These are phyloP conservation scores for Tolypocladium paradoxum DNA, from an alignment of 2,329 filamentous ascomycete genomes.

Conservation along the genomic window DNA sequence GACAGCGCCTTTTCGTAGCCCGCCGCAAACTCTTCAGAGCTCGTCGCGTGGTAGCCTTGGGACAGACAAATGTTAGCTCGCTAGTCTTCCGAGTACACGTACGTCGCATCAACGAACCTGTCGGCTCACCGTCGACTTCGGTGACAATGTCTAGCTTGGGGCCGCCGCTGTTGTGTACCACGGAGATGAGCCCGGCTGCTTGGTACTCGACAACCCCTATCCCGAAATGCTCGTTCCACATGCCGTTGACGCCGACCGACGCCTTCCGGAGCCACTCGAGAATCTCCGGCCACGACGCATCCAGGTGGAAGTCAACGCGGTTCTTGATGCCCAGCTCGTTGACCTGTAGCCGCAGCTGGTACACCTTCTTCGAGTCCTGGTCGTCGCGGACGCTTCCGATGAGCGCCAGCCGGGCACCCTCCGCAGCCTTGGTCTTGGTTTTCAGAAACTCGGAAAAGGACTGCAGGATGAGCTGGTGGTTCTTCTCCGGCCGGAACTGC, in stretches of 20 bases:
- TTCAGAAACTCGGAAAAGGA: slow-evolving; percentile 72
- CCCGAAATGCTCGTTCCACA: slow-evolving; percentile 99
- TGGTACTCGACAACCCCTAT: slow-evolving; percentile 98
- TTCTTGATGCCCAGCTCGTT: slow-evolving; percentile 82
- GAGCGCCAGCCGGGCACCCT: slow-evolving; percentile 60
- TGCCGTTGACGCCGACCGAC: slow-evolving; percentile 86
- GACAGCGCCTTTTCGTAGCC: slow-evolving; percentile 70
- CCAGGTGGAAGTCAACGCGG: slow-evolving; percentile 75
- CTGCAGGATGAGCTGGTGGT: slow-evolving; percentile 76
- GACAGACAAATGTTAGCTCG: not conserved
- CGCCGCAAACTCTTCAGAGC: slow-evolving; percentile 65
- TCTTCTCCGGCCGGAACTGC: slow-evolving; percentile 96
- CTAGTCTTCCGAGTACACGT: not conserved
- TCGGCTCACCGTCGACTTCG: slow-evolving; percentile 65
- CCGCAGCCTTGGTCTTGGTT: slow-evolving; percentile 36
- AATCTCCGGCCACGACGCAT: slow-evolving; percentile 82
- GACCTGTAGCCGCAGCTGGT: slow-evolving; percentile 74
- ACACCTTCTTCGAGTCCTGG: slow-evolving; percentile 70
- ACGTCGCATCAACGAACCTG: slow-evolving; percentile 41
- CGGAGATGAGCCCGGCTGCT: slow-evolving; percentile 81
- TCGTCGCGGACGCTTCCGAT: slow-evolving; percentile 89
- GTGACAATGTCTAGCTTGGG: slow-evolving; percentile 91
- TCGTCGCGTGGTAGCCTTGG: slow-evolving; percentile 74
- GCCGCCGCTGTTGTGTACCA: slow-evolving; percentile 88
- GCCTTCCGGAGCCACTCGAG: slow-evolving; percentile 66